Conservation (phyloP, 83 land plant genomes). For the Diphasiastrum complanatum region DNA sequence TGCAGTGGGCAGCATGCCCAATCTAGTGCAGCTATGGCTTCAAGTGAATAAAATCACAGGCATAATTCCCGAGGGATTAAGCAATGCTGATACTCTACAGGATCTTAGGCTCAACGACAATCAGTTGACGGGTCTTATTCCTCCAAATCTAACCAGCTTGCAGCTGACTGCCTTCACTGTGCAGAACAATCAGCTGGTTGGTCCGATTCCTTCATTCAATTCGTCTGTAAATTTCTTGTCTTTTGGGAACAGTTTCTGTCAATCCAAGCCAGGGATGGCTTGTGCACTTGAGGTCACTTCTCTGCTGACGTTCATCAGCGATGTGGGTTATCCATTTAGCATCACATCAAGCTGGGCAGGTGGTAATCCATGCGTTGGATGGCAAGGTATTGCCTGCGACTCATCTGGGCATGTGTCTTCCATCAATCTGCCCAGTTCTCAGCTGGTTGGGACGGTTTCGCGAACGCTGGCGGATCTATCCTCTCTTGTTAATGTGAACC, state of each 20-base stretch:
- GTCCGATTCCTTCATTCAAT: background rate
- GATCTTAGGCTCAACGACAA: constrained; percentile 17
- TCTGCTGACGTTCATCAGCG: constrained; percentile 1
- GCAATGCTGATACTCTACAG: background rate
- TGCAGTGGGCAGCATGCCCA: constrained; percentile 5
- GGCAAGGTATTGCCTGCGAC: constrained; percentile 12
- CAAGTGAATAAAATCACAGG: constrained; percentile 7
- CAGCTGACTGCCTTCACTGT: background rate
- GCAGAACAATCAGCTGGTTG: constrained; percentile 9
- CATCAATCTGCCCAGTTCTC: background rate
- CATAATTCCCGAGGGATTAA: background rate
- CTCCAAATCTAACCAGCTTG: background rate
- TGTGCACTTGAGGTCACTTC: background rate
- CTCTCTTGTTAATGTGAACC: background rate
- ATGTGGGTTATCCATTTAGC: background rate
- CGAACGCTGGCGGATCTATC: constrained; percentile 1
- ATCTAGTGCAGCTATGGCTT: constrained; percentile 6
- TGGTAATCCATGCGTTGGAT: background rate
- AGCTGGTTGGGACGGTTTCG: background rate
- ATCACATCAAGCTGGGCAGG: constrained; percentile 2
- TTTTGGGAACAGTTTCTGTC: background rate
- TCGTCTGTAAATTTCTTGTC: background rate
- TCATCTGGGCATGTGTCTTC: background rate
- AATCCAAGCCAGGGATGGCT: background rate
- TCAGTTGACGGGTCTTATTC: constrained; percentile 1